Conservation (phyloP, 495 filamentous ascomycete species). For the Podospora pseudocomata region DNA sequence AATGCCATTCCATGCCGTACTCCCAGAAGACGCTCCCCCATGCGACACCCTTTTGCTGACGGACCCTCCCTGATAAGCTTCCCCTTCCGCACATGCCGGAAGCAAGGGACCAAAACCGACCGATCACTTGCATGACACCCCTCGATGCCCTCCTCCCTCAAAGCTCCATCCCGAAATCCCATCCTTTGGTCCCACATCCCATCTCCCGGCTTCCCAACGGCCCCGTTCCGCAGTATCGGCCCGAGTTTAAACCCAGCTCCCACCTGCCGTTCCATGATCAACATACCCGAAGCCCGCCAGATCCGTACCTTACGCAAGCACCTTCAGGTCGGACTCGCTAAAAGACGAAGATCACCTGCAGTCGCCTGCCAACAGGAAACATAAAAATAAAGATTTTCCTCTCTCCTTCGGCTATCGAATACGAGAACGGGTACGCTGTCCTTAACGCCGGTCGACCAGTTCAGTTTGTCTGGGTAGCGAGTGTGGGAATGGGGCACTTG, state of each 20-base stretch:
- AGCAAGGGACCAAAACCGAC: not conserved
- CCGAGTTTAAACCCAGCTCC: not conserved
- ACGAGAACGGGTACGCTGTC: not conserved
- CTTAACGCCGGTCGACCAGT: not conserved
- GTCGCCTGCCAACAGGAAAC: not conserved
- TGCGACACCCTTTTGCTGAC: not conserved
- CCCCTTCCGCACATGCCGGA: not conserved
- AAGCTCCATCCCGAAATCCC: not conserved
- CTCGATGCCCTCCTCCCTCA: too few species aligned
- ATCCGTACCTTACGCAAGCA: not conserved
- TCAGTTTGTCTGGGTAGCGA: not conserved
- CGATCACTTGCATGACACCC: not conserved
- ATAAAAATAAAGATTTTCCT: not conserved
- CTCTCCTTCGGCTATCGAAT: not conserved
- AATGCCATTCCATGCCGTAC: not conserved
- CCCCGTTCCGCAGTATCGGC: not conserved
- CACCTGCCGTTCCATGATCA: not conserved
- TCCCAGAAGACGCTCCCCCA: not conserved
- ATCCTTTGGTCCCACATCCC: not conserved
- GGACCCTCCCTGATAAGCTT: not conserved
- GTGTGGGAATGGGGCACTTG: not conserved
- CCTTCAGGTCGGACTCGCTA: not conserved
- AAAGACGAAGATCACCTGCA: not conserved
- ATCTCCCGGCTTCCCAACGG: not conserved
- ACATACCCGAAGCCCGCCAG: not conserved